Percentiles rank a stretch among this genome's conserved stretches.
These are phyloP conservation scores for Hygrocybe coccinea DNA, from an alignment of 768 basidiomycete species.

Conservation along the genomic window DNA sequence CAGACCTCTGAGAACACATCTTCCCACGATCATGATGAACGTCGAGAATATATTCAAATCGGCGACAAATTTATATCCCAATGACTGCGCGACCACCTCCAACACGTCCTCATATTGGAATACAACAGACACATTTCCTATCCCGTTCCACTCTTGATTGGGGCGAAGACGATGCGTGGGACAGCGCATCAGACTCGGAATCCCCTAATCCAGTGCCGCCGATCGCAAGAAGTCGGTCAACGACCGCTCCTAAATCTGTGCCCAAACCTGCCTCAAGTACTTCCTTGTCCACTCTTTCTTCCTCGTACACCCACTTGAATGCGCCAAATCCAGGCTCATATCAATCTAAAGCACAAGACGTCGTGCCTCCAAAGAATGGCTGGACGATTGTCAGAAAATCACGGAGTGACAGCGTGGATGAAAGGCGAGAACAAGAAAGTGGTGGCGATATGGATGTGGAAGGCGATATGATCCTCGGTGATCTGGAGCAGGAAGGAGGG, in stretches of 20 bases:
- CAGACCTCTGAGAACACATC: no score
- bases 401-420: constrained; percentile 20
- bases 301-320: constrained; percentile 76
- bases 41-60: no score
- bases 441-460: constrained; percentile 61
- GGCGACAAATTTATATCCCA: constrained; percentile 1
- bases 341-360: constrained; percentile 46
- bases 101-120: constrained; percentile 65
- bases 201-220: constrained; percentile 54
- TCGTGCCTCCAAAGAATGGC: constrained; percentile 42
- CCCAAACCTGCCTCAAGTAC: constrained; percentile 43
- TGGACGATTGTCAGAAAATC: constrained; percentile 71
- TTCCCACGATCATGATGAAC: no score
- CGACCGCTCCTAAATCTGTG: constrained; percentile 51
- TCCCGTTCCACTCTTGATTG: constrained; percentile 45
- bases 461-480: constrained; percentile 71
- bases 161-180: constrained; percentile 88
- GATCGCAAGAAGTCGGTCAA: constrained; percentile 28
- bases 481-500: constrained; percentile 56
- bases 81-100: constrained; percentile 65
- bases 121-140: constrained; percentile 45
- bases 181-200: constrained; percentile 76
- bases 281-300: constrained; percentile 66
- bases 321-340: constrained; percentile 75
- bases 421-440: not conserved